Conservation (phyloP, 2,329 filamentous ascomycete genomes). For the Aspergillus sp. region DNA sequence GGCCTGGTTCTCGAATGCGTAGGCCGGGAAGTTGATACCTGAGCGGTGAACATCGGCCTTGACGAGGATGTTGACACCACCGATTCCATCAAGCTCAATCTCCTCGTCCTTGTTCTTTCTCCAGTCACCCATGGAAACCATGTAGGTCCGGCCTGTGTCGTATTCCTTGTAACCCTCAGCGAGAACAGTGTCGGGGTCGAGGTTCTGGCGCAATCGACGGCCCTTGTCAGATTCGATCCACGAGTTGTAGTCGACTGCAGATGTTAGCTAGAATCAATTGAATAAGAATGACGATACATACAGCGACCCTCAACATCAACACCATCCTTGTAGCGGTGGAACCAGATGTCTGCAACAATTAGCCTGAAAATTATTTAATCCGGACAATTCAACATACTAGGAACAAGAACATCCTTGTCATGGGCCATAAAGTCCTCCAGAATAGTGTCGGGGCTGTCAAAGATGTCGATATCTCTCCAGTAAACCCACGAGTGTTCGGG, state of each 20-base stretch:
- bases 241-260: slow-evolving; percentile 91
- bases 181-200: slow-evolving; percentile 77
- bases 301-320: slow-evolving; percentile 91
- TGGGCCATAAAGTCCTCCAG: slow-evolving; percentile 94
- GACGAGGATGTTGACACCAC: slow-evolving; percentile 94
- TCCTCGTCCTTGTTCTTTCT: slow-evolving; percentile 87
- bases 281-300: slow-evolving; percentile 44
- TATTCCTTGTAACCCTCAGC: slow-evolving; percentile 96
- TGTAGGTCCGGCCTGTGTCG: slow-evolving; percentile 82
- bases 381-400: slow-evolving; percentile 61
- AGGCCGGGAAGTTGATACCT: slow-evolving; percentile 97
- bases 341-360: slow-evolving; percentile 75
- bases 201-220: slow-evolving; percentile 64
- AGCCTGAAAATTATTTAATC: slow-evolving; percentile 4
- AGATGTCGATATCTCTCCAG: slow-evolving; percentile 96
- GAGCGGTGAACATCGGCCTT: slow-evolving; percentile 91
- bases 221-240: slow-evolving; percentile 93
- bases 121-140: slow-evolving; percentile 90
- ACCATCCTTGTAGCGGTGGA: slow-evolving; percentile 78
- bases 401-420: slow-evolving; percentile 86
- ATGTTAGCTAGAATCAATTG: slow-evolving; percentile 16
- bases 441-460: slow-evolving; percentile 80
- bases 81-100: slow-evolving; percentile 89
- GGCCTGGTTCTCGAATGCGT: slow-evolving; percentile 97
- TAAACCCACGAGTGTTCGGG: slow-evolving; percentile 98